These are phyloP conservation scores for Tricholoma sp. DNA, from an alignment of 768 basidiomycete species.

Conservation along the genomic window DNA sequence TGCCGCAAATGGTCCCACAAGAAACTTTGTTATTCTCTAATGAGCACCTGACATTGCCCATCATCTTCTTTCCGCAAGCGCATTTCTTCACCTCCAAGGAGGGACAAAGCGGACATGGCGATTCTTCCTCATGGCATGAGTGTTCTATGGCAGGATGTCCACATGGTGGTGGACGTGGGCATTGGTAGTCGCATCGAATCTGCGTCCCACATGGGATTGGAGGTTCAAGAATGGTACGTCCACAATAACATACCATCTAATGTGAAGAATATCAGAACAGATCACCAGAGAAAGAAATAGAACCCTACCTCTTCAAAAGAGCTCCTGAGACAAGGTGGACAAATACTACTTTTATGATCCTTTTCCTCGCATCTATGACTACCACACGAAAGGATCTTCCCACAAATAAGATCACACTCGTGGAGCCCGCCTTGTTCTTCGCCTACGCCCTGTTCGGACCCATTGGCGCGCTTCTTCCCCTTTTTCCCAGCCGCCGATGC, in stretches of 20 bases:
- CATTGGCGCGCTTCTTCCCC: constrained; percentile 49
- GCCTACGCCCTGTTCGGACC: constrained; percentile 34
- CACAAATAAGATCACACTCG: constrained; percentile 79
- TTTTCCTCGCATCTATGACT: constrained; percentile 72
- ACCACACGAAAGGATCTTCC: constrained; percentile 67
- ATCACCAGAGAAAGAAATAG: background rate
- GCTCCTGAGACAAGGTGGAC: constrained; percentile 79
- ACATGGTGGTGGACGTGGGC: constrained; percentile 66
- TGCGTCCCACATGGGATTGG: constrained; percentile 84
- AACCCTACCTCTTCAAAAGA: constrained; percentile 82
- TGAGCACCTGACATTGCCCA: constrained; percentile 81
- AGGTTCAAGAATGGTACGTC: constrained; percentile 81
- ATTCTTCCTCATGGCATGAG: constrained; percentile 71
- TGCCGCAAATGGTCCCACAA: constrained; percentile 80
- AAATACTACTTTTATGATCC: constrained; percentile 79
- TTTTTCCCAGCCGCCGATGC: constrained; percentile 43
- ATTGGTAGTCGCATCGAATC: constrained; percentile 77
- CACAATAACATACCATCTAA: constrained; percentile 77
- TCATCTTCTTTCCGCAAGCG: constrained; percentile 81
- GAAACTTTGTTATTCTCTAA: constrained; percentile 70
- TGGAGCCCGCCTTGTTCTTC: constrained; percentile 68
- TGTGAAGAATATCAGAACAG: constrained; percentile 1
- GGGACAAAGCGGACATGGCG: constrained; percentile 81
- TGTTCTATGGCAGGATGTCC: constrained; percentile 80
- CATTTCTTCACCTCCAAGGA: constrained; percentile 75